Evolutionary conservation across 306 rosid species (phyloP).

Genomic region (Clitoria ternatea): DNA sequence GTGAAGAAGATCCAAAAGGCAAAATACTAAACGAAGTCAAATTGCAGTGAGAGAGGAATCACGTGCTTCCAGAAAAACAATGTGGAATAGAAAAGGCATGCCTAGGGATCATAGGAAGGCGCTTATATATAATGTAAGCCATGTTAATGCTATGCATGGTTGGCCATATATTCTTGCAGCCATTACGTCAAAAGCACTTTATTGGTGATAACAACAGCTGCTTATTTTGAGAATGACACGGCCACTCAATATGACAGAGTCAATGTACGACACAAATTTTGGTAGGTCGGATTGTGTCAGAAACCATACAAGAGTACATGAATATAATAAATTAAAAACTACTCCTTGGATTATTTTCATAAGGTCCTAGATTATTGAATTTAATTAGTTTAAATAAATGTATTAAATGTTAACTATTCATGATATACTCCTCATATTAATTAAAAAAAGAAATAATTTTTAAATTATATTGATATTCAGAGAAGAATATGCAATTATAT

Average conservation of each 20-base stretch:
- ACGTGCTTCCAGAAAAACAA: neutral
- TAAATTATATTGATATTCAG: no score
- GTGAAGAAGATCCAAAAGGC: neutral
- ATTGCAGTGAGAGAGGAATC: neutral
- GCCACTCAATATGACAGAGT: constrained; percentile 7
- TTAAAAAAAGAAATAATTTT: no score
- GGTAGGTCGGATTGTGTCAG: constrained; percentile 8
- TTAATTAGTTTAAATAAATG: no score
- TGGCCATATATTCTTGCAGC: constrained; percentile 5
- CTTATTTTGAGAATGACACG: constrained; percentile 24
- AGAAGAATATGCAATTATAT: no score
- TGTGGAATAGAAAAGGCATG: constrained; percentile 10
- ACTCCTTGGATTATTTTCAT: no score
- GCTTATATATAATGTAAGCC: constrained; percentile 18
- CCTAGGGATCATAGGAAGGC: neutral
- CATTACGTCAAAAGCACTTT: constrained; percentile 26
- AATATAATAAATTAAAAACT: neutral
- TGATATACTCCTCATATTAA: no score
- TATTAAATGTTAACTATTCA: no score
- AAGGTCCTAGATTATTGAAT: no score
- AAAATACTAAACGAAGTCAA: constrained; percentile 1
- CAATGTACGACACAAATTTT: neutral
- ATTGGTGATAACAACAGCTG: constrained; percentile 15
- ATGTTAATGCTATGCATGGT: no score
- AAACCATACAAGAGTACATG: neutral